These are phyloP conservation scores for Aspergillus sp. DNA, from an alignment of 2,329 filamentous ascomycete genomes.

Conservation along the genomic window DNA sequence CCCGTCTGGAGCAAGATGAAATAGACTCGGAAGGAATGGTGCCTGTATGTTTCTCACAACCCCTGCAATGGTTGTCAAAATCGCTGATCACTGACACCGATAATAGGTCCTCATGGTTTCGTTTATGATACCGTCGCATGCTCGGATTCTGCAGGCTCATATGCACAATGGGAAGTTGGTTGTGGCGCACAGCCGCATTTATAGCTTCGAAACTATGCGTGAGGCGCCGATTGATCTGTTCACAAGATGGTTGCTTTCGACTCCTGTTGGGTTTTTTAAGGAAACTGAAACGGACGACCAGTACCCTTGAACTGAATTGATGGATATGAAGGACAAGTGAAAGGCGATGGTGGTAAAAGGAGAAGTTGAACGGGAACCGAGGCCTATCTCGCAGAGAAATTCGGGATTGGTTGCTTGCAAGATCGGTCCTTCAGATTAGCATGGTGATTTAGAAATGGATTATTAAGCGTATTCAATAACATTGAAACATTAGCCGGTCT, in stretches of 20 bases:
- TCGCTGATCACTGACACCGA: not conserved
- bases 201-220: not conserved
- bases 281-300: too few relatives aligned
- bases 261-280: too few relatives aligned
- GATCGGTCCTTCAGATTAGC: too few relatives aligned
- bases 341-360: too few relatives aligned
- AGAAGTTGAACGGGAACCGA: too few relatives aligned
- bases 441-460: accelerated
- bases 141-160: not conserved
- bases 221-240: not conserved
- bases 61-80: not conserved
- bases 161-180: not conserved
- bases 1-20: not conserved
- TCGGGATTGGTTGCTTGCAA: too few relatives aligned
- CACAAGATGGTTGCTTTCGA: not conserved
- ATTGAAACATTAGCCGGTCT: too few relatives aligned
- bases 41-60: not conserved
- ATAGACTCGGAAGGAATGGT: not conserved
- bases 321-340: too few relatives aligned
- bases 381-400: too few relatives aligned
- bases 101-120: not conserved
- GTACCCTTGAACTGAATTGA: too few relatives aligned
- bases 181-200: not conserved
- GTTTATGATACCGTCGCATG: not conserved
- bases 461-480: too few relatives aligned